phyloP scores from a whole-genome alignment of 2,329 filamentous ascomycete genomes.

The Neofusicoccum kwambonambiense region DNA sequence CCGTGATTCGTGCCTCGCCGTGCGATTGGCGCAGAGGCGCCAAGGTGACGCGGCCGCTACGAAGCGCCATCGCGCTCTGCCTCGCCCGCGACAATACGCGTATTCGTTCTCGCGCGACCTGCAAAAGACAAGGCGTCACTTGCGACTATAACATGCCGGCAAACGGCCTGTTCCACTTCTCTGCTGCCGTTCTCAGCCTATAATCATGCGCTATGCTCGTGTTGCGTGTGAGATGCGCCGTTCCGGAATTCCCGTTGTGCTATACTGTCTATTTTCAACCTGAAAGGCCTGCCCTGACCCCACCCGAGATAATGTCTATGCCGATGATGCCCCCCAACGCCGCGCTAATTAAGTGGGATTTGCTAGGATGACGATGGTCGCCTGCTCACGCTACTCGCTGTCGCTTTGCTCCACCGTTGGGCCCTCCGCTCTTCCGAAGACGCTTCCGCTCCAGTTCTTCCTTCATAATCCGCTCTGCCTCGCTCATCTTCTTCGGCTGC shows the following conservation, averaged over 20 bases:
- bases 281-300: neutral
- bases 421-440: constrained; percentile 25
- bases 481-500: constrained; percentile 79
- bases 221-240: neutral
- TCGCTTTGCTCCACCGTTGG: constrained; percentile 1
- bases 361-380: neutral
- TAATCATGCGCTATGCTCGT: neutral
- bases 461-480: constrained; percentile 86
- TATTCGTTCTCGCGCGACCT: constrained; percentile 6
- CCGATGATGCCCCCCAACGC: neutral
- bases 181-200: neutral
- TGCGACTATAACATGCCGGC: neutral
- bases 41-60: constrained; percentile 3
- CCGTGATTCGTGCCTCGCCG: constrained; percentile 1
- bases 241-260: neutral
- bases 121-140: neutral
- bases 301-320: neutral
- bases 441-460: constrained; percentile 47
- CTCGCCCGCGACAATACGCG: neutral
- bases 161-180: neutral
- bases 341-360: neutral
- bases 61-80: neutral
- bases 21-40: neutral
- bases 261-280: neutral
- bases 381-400: constrained; percentile 6